A percentile compares a stretch with the other conserved stretches of the same genome.
Conservation (phyloP, 352 stramenopile genomes). For the Albugo laibachii region DNA sequence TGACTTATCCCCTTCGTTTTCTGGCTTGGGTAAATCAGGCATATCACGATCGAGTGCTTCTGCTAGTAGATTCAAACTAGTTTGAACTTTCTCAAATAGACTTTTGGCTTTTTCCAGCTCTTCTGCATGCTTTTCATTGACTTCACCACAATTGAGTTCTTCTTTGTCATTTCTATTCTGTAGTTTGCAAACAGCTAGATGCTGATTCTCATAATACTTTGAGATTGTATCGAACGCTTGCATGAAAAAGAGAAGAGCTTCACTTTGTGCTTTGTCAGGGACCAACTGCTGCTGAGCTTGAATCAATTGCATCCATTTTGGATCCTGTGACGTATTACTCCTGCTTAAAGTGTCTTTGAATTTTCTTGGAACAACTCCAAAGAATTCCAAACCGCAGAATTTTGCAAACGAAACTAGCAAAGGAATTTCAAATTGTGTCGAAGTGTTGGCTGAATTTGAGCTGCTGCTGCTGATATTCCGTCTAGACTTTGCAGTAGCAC, state of each 20-base stretch:
- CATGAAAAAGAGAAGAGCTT: slow-evolving; percentile 60
- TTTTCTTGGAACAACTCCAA: slow-evolving; percentile 44
- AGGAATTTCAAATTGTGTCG: slow-evolving; percentile 73
- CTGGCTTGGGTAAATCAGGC: slow-evolving; percentile 35
- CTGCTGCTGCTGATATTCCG: slow-evolving; percentile 11
- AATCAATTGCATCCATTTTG: slow-evolving; percentile 8
- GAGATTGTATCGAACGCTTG: slow-evolving; percentile 80
- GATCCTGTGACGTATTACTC: neutral
- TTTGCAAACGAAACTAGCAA: slow-evolving; percentile 91
- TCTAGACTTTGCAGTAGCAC: too few species aligned
- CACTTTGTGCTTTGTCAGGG: slow-evolving; percentile 20
- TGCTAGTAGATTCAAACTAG: slow-evolving; percentile 58
- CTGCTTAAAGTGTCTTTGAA: slow-evolving; percentile 18
- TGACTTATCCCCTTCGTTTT: slow-evolving; percentile 18
- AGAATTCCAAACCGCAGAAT: slow-evolving; percentile 76
- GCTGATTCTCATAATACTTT: slow-evolving; percentile 79
- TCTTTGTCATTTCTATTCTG: slow-evolving; percentile 87
- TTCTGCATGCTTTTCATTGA: slow-evolving; percentile 46
- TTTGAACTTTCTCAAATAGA: slow-evolving; percentile 74
- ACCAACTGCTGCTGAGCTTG: slow-evolving; percentile 19
- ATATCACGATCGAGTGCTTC: slow-evolving; percentile 63
- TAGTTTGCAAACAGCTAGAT: slow-evolving; percentile 80
- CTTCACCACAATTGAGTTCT: slow-evolving; percentile 62
- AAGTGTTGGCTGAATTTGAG: slow-evolving; percentile 9
- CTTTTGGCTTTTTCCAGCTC: slow-evolving; percentile 52